Evolutionary conservation across 2,329 filamentous ascomycete species (phyloP).

Genomic region (Xylariaceae sp.): DNA sequence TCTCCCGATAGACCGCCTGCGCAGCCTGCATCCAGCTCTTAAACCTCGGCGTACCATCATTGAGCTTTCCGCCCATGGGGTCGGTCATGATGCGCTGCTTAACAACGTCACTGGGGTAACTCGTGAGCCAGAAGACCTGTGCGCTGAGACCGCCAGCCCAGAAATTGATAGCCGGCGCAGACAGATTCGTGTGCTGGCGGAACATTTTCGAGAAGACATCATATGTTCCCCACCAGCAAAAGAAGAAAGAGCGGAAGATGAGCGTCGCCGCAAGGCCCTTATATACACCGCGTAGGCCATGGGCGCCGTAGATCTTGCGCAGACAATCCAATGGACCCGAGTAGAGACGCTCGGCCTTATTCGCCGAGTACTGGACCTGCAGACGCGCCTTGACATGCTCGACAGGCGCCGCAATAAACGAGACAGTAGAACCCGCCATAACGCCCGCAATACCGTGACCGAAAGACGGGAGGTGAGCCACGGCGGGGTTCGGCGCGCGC

Average conservation of each 20-base stretch:
- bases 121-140: conserved; percentile 90
- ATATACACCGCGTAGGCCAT: conserved; percentile 77
- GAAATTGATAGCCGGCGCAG: conserved; percentile 82
- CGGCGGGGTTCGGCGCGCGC: conserved; percentile 35
- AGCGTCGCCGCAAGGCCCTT: conserved; percentile 81
- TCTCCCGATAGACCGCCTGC: conserved; percentile 66
- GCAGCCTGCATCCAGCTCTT: conserved; percentile 76
- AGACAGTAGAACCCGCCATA: conserved; percentile 82
- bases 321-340: conserved; percentile 81
- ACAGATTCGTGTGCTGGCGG: conserved; percentile 60
- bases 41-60: conserved; percentile 65
- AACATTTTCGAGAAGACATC: conserved; percentile 72
- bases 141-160: conserved; percentile 93
- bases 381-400: conserved; percentile 93
- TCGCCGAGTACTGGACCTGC: conserved; percentile 86
- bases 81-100: conserved; percentile 99
- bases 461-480: conserved; percentile 56
- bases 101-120: conserved; percentile 87
- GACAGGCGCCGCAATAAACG: conserved; percentile 86
- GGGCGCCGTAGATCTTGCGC: conserved; percentile 60
- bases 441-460: conserved; percentile 87
- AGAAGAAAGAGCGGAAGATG: conserved; percentile 88
- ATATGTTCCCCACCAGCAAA: conserved; percentile 98
- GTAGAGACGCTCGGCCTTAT: conserved; percentile 74
- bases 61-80: conserved; percentile 64